Evolutionary conservation across 83 land plant genomes (phyloP).

Genomic region (Picea abies): DNA sequence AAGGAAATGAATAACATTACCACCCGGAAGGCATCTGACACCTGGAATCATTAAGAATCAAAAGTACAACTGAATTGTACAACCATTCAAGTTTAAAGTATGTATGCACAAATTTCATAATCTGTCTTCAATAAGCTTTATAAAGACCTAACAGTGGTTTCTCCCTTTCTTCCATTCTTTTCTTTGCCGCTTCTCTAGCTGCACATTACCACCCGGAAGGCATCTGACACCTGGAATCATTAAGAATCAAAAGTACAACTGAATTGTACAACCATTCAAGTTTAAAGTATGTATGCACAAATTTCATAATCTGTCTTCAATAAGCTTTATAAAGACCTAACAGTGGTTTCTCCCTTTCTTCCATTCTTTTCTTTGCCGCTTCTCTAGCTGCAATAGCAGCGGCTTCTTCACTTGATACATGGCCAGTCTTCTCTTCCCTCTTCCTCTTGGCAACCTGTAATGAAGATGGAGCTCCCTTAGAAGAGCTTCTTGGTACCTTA

Average conservation of each 20-base stretch:
- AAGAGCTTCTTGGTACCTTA: conserved; percentile 42
- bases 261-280: too few relatives aligned
- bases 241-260: too few relatives aligned
- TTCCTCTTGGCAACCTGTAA: conserved; percentile 59
- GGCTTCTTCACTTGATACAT: conserved; percentile 53
- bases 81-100: too few relatives aligned
- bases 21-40: too few relatives aligned
- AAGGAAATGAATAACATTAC: too few relatives aligned
- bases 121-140: conserved; percentile 22
- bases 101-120: too few relatives aligned
- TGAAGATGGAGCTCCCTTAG: conserved; percentile 64
- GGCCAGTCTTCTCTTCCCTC: conserved; percentile 50
- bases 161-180: conserved; percentile 72
- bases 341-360: conserved; percentile 62
- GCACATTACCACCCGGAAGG: too few relatives aligned
- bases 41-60: too few relatives aligned
- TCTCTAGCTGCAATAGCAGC: conserved; percentile 71
- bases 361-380: conserved; percentile 70
- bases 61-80: too few relatives aligned
- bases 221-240: too few relatives aligned
- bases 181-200: conserved; percentile 76
- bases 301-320: conserved; percentile 8
- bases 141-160: conserved; percentile 63
- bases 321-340: conserved; percentile 57
- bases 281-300: too few relatives aligned